Base-by-base conservation (phyloP, 2,329 filamentous ascomycete species). In the Ophiocordyceps sinensis region DNA sequence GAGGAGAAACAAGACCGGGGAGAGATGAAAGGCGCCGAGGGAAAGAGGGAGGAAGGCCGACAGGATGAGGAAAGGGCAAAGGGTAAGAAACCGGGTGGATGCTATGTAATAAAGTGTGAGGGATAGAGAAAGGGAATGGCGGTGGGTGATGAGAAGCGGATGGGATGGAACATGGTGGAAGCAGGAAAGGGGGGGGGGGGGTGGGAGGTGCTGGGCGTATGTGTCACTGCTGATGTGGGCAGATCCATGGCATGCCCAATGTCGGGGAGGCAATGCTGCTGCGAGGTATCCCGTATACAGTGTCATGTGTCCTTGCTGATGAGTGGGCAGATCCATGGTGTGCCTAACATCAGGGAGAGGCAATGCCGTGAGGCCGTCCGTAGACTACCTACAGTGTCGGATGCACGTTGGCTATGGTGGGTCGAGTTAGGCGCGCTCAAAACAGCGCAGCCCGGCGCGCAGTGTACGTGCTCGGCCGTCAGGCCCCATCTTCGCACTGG, bases 91-190 rank as follows among this genome's bases (percentile, higher is more conserved):
- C 13, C 35, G 30, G 38, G 35, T 19, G 38, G 31, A 39, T 23
- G 29, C 19, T 32, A 28, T 39, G 38, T 51, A 52, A 56, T 53
- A 55, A 55, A 55, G 52, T 52, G 40, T 21, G 29, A 55, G 53
- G 45, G 26, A 14, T 14, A 29, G 30, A 53, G 40, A 42, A 48
- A 51, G 49, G 51, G 51, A 58, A 55, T 51, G 52, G 55, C 57
- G 57, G 56, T 57, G 57, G 57, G 56, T 57, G 57, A 58, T 60
- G 54, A 37, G 49, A 55, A 54, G 51, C 41, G 49, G 45, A 51
- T 55, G 50, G 56, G 52, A 56, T 59, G 53, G 57, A 58, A 52
- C 46, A 48, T 49, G 47, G 51, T 57, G 47, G 56, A 59, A 53
- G 49, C 44, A 48, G 51, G 48, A 54, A 51, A 44, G 44, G 45